phyloP scores from a whole-genome alignment of 31 red algal species.

The Odonthalia washingtoniensis region DNA sequence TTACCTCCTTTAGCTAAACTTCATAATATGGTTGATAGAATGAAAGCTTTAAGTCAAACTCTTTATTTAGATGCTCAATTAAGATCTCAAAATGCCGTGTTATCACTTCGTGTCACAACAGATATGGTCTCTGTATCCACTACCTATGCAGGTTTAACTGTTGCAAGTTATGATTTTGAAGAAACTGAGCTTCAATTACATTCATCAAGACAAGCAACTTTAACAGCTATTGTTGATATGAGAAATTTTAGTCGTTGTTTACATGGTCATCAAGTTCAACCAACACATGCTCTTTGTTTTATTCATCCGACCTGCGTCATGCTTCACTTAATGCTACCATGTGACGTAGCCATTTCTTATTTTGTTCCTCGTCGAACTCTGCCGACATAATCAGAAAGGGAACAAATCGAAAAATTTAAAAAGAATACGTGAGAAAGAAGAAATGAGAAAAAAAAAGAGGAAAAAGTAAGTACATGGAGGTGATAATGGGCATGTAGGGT shows the following conservation, averaged over 20 bases:
- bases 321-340: conserved; percentile 78
- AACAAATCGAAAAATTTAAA: no score
- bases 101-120: conserved; percentile 54
- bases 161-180: conserved; percentile 62
- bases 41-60: conserved; percentile 64
- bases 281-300: conserved; percentile 84
- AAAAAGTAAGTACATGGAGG: no score
- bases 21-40: conserved; percentile 77
- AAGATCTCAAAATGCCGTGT: conserved; percentile 43
- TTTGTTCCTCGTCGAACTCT: conserved; percentile 54
- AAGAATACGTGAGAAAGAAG: no score
- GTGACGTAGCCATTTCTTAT: conserved; percentile 65
- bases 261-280: conserved; percentile 69
- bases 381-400: background rate
- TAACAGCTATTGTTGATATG: conserved; percentile 70
- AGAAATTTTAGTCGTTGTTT: conserved; percentile 77
- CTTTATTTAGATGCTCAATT: conserved; percentile 55
- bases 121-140: conserved; percentile 61
- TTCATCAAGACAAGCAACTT: background rate
- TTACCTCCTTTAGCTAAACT: conserved; percentile 66
- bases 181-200: conserved; percentile 43
- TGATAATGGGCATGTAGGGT: no score
- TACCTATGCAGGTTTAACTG: conserved; percentile 49
- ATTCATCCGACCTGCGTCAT: conserved; percentile 74
- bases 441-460: no score